These are phyloP conservation scores for Adansonia grandidieri DNA, from an alignment of 441 rosid species.

Conservation along the genomic window DNA sequence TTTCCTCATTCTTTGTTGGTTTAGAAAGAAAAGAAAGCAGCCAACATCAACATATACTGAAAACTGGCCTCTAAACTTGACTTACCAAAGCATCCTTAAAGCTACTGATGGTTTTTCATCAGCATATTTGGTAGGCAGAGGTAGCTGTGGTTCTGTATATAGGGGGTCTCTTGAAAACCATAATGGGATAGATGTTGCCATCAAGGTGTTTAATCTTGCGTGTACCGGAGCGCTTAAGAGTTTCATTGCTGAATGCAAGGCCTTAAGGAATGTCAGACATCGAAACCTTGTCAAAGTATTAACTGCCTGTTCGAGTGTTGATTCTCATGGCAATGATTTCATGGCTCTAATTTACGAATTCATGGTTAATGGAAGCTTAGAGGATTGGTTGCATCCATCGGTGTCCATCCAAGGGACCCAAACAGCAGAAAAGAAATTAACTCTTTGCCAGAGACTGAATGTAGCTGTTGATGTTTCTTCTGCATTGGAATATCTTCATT, in stretches of 20 bases:
- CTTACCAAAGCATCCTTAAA: slow-evolving; percentile 26
- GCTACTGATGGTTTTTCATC: slow-evolving; percentile 38
- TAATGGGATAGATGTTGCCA: not conserved
- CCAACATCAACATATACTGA: not conserved
- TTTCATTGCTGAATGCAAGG: not conserved
- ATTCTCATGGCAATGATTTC: not conserved
- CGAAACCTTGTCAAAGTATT: slow-evolving; percentile 14
- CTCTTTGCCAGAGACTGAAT: not conserved
- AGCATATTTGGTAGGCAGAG: slow-evolving; percentile 27
- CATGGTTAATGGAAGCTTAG: not conserved
- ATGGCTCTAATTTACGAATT: slow-evolving; percentile 4
- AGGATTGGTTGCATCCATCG: not conserved
- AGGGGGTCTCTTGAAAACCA: slow-evolving; percentile 22
- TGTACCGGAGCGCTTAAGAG: not conserved
- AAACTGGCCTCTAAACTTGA: not conserved
- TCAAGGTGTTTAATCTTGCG: slow-evolving; percentile 6
- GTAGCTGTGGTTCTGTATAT: slow-evolving; percentile 37
- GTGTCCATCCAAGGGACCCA: not conserved
- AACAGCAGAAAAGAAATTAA: not conserved
- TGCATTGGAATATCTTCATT: not conserved
- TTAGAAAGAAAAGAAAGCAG: not conserved
- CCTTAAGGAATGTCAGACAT: not conserved
- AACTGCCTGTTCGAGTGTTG: slow-evolving; percentile 2
- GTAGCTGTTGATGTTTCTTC: not conserved
- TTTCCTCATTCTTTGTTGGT: not conserved